Base-by-base conservation (phyloP, 352 stramenopile species). In the Phytopythium chamaehyphon region DNA sequence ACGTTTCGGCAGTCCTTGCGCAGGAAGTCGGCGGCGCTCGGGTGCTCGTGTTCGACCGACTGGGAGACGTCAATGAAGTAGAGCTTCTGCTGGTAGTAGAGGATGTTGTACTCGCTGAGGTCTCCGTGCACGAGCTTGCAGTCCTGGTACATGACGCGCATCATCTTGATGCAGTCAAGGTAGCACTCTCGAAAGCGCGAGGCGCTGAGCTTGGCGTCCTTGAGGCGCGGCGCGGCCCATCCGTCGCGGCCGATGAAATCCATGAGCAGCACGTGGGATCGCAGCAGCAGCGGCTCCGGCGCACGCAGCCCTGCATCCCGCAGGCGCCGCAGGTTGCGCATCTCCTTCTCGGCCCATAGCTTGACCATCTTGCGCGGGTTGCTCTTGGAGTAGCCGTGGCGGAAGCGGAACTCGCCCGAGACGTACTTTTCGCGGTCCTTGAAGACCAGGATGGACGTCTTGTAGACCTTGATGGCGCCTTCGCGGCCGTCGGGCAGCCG, bases 331-430 rank as follows among this genome's bases (percentile, higher is more conserved):
- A 99, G 90, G 63, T 99, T 99, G 40, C 96, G 83, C 83, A 99
- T 97, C 76, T 99, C 97, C 71, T 99, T 99, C 73, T 99, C 97
- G 6, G 97, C 97, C 97, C 97, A 99, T 19, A 99, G 79, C 68
- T 99, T 98, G 57, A 99, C 97, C 97, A 99, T 99, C 74, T 99
- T 99, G 39, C 97, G 89, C 11, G 97, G 97, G 74, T 99, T 99
- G 51, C 73, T 84, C 69, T 91, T 89, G 52, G 90, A 98, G 71
- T 99, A 99, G 42, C 96, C 96, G 48, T 98, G 88, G 23, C 95
- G 77, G 77, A 98, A 99, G 63, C 96, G 90, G 73, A 98, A 98
- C 76, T 99, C 96, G 57, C 97, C 97, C 7, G 83, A 89, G 7
- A 99, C 96, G 73, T 99, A 99, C 73, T 98, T 98, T 57, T 99